A percentile compares a stretch with the other conserved stretches of the same genome.
Evolutionary conservation across 1,284 basidiomycete genomes (phyloP).

Genomic region (Cystobasidium sp.): DNA sequence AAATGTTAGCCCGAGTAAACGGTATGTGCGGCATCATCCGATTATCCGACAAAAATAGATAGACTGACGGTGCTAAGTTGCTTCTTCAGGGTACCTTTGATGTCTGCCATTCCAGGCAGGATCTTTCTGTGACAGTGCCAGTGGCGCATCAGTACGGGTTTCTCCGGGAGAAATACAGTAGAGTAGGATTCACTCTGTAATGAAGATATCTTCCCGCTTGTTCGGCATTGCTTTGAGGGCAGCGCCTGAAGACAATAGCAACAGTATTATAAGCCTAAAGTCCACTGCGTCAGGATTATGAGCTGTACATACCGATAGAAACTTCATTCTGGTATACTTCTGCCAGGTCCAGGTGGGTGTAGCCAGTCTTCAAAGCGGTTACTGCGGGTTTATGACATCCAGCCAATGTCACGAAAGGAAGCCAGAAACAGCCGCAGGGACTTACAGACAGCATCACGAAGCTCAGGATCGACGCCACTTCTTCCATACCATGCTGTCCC

Average conservation of each 20-base stretch:
- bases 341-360: slow-evolving; percentile 37
- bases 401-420: neutral
- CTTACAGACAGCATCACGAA: slow-evolving; percentile 33
- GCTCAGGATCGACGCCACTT: slow-evolving; percentile 29
- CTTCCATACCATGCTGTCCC: slow-evolving; percentile 39
- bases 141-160: slow-evolving; percentile 55
- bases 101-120: slow-evolving; percentile 34
- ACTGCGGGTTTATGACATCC: neutral
- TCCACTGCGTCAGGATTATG: neutral
- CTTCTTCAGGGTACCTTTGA: slow-evolving; percentile 38
- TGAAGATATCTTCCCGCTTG: slow-evolving; percentile 56
- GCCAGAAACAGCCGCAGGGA: neutral
- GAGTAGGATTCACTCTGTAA: slow-evolving; percentile 55
- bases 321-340: slow-evolving; percentile 31
- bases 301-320: slow-evolving; percentile 15
- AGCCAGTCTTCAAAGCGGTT: slow-evolving; percentile 42
- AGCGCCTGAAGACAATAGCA: slow-evolving; percentile 1
- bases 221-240: slow-evolving; percentile 9
- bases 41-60: slow-evolving; percentile 3
- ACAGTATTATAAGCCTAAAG: slow-evolving; percentile 5
- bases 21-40: neutral
- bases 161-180: slow-evolving; percentile 55
- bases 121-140: slow-evolving; percentile 24
- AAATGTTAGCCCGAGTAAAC: neutral
- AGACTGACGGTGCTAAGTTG: slow-evolving; percentile 36